A percentile compares a stretch with the other conserved stretches of the same genome.
Conservation (phyloP, 805 yeast genomes). For the Candida ovalis region DNA sequence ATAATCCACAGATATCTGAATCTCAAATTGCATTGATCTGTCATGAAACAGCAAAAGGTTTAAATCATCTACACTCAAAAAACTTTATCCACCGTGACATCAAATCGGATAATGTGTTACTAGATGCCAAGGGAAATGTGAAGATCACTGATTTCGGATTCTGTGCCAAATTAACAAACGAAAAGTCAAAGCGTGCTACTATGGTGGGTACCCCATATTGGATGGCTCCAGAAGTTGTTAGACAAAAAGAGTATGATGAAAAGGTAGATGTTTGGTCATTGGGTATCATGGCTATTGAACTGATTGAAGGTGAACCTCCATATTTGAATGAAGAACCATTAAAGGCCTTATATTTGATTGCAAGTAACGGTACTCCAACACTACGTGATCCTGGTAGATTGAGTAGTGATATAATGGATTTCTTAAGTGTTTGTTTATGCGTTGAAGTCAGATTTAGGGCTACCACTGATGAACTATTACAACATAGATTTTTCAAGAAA, state of each 20-base stretch:
- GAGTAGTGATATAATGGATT: constrained; percentile 74
- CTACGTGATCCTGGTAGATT: constrained; percentile 77
- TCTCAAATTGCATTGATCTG: constrained; percentile 91
- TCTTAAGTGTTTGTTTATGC: constrained; percentile 85
- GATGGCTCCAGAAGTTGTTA: constrained; percentile 99
- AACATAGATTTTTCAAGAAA: constrained; percentile 65
- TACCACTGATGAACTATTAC: constrained; percentile 78
- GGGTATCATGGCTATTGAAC: constrained; percentile 97
- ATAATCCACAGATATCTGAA: constrained; percentile 75
- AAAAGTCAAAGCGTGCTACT: constrained; percentile 84
- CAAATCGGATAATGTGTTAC: constrained; percentile 89
- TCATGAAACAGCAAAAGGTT: constrained; percentile 83
- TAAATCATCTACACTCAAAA: constrained; percentile 86
- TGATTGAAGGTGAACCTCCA: constrained; percentile 99
- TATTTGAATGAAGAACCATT: constrained; percentile 94
- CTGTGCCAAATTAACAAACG: constrained; percentile 88
- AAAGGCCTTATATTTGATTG: constrained; percentile 88
- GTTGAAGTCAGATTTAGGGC: constrained; percentile 94
- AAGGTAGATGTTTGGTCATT: constrained; percentile 97
- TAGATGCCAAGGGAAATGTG: constrained; percentile 78
- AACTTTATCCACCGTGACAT: constrained; percentile 96
- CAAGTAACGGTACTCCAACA: constrained; percentile 94
- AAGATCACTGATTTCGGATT: constrained; percentile 94
- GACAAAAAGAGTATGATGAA: constrained; percentile 92
- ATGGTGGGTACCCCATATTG: constrained; percentile 99